Conservation (phyloP, 192 early-diverging fungal species). For the Cetraspora pellucida region DNA sequence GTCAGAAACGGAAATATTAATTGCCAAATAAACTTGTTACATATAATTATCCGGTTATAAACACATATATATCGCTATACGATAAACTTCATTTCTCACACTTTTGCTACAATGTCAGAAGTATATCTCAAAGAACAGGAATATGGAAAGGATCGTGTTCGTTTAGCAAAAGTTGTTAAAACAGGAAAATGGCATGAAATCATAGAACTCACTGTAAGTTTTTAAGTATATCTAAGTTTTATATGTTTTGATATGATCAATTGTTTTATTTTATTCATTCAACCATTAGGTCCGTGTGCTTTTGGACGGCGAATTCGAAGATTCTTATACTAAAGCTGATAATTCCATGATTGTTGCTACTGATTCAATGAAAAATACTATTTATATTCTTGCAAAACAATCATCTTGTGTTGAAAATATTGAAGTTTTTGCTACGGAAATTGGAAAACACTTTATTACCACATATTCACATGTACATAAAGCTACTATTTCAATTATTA, state of each 20-base stretch:
- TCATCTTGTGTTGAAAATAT: conserved; percentile 67
- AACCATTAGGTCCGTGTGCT: conserved; percentile 37
- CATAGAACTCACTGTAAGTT: conserved; percentile 68
- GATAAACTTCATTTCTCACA: too few relatives aligned
- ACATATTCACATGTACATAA: conserved; percentile 70
- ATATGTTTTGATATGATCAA: neutral
- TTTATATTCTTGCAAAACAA: conserved; percentile 75
- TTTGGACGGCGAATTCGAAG: conserved; percentile 54
- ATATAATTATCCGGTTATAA: too few relatives aligned
- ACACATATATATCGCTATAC: too few relatives aligned
- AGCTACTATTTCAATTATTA: conserved; percentile 66
- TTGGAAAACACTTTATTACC: conserved; percentile 70
- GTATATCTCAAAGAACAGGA: conserved; percentile 59
- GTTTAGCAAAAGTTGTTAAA: conserved; percentile 71
- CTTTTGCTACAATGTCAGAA: conserved; percentile 31
- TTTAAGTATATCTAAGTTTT: neutral
- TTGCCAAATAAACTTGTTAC: too few relatives aligned
- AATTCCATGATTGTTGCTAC: conserved; percentile 78
- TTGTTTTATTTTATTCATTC: neutral
- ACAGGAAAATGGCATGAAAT: conserved; percentile 63
- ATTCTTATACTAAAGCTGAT: conserved; percentile 76
- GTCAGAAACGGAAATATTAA: too few relatives aligned
- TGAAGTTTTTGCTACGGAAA: conserved; percentile 71
- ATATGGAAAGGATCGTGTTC: conserved; percentile 78
- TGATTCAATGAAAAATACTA: conserved; percentile 78